Base-by-base conservation (phyloP, 2,329 filamentous ascomycete genomes). In the Diaporthe sp. region DNA sequence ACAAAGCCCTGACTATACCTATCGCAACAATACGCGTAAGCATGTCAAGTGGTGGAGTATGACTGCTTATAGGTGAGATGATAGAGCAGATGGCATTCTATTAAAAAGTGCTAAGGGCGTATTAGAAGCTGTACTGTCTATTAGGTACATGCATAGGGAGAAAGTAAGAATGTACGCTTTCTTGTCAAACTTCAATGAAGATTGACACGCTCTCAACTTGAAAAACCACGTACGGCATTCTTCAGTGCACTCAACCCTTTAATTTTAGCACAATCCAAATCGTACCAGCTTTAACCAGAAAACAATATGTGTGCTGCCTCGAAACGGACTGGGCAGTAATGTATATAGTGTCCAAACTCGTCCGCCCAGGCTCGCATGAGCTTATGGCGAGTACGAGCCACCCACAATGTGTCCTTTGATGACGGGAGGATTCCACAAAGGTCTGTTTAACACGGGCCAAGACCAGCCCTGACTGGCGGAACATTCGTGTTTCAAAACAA, bases 401-500 rank as follows among this genome's bases (percentile, higher is more conserved):
- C 13, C 65, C 46, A 68, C 62, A 68, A 25, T 17, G 12, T 37
- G 12, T 39, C 44, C 46, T 37, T 39, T 39, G 62, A 51, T 53
- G 62, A 68, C 46, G 65, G 65, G 44, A 9, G 17, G 19, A 53
- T 37, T n/a, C 46, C 31, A 4, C 65, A 37, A 28, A 68, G 46
- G 15, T 34, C 22, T 39, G 4, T 49, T 34, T 28, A n/a, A 68
- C 19, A 53, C 28, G 39, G 39, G 65, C 65, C 46, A 68, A 68
- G 65, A 12, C 46, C 46, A 22, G 13, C 12, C 44, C 19, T 68
- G 46, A 68, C 31, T 53, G 65, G 65, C 65, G 65, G 65, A 39
- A 68, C n/a, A 68, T 68, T 51, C 65, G 46, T 68, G 62, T 68
- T 68, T 68, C 65, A 68, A 68, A 53, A 67, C 65, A 68, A 53